Evolutionary conservation across 345 rosid species (phyloP).

Genomic region (Rubroshorea leprosula): DNA sequence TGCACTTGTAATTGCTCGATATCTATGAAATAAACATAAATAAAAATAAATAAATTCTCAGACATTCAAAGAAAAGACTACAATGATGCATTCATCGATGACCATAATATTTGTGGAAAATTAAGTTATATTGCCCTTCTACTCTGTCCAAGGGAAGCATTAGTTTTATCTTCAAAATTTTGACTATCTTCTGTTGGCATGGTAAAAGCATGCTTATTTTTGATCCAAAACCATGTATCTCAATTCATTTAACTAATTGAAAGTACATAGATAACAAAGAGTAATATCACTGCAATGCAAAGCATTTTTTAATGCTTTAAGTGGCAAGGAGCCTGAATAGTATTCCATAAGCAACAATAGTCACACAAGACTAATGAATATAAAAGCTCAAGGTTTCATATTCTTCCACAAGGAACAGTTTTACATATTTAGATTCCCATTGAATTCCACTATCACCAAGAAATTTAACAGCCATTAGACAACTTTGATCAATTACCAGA

Average conservation of each 20-base stretch:
- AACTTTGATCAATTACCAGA: no score
- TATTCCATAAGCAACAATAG: neutral
- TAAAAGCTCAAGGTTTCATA: neutral
- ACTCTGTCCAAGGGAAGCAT: no score
- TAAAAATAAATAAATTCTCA: neutral
- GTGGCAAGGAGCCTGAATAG: neutral
- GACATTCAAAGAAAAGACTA: neutral
- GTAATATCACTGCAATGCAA: neutral
- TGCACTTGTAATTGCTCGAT: slow-evolving; percentile 89
- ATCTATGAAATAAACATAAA: slow-evolving; percentile 28
- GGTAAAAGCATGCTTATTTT: neutral
- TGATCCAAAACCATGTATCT: neutral
- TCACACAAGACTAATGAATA: neutral
- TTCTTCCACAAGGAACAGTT: neutral
- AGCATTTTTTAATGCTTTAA: neutral
- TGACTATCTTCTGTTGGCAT: neutral
- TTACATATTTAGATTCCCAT: neutral
- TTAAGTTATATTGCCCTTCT: neutral
- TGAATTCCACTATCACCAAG: neutral
- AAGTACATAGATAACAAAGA: neutral
- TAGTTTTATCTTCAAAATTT: neutral
- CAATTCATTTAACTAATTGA: neutral
- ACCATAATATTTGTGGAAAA: neutral
- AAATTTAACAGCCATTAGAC: no score
- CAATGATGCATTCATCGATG: no score